These are phyloP conservation scores for Botryosphaeria agaves DNA, from an alignment of 2,329 filamentous ascomycete genomes.

Conservation along the genomic window DNA sequence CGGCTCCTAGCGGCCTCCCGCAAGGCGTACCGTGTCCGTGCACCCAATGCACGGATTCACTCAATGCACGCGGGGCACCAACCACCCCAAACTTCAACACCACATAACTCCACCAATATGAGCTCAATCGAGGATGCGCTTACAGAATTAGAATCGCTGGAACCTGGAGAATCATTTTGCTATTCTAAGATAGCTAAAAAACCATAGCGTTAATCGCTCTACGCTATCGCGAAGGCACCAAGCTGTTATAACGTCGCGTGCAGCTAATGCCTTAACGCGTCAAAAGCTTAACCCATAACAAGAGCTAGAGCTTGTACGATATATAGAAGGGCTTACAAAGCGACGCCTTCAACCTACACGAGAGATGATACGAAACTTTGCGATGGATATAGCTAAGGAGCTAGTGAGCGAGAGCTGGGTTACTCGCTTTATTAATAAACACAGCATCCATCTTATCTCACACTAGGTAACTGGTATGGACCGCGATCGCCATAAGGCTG, in stretches of 20 bases:
- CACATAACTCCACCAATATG: conserved; percentile 1
- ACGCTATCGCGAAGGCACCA: not conserved
- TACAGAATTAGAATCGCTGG: conserved; percentile 1
- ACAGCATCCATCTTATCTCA: no score
- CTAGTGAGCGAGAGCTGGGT: no score
- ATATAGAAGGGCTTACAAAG: not conserved
- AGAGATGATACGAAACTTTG: no score
- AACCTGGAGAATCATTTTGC: not conserved
- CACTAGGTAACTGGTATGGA: no score
- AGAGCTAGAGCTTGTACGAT: not conserved
- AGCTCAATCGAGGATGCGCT: conserved; percentile 1
- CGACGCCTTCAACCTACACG: no score
- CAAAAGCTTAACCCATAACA: not conserved
- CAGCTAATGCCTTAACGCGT: not conserved
- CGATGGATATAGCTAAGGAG: no score
- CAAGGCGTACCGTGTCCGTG: conserved; percentile 1
- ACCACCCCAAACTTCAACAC: conserved; percentile 1
- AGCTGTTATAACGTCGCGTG: not conserved
- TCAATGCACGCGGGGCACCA: not conserved
- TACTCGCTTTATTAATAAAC: no score
- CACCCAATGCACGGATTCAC: not conserved
- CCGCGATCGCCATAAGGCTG: no score
- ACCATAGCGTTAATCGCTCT: not conserved
- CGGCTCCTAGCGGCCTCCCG: conserved; percentile 3
- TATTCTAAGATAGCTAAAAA: not conserved